These are phyloP conservation scores for Eucalyptus pumila DNA, from an alignment of 345 rosid genomes.

Conservation along the genomic window DNA sequence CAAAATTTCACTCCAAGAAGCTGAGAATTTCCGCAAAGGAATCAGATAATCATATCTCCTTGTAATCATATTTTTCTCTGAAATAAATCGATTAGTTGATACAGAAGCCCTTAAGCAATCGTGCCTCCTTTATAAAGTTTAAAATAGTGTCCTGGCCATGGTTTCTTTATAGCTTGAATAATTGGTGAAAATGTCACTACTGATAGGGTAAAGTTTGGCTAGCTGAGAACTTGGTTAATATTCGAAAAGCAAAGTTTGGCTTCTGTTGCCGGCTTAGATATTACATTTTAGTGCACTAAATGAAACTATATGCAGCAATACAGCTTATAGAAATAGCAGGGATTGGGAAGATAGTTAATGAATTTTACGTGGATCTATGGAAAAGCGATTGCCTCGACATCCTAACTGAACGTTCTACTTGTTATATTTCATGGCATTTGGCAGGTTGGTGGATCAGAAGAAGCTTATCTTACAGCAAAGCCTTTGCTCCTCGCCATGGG, in stretches of 20 bases:
- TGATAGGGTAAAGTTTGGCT: not conserved
- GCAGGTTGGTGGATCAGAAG: constrained; percentile 90
- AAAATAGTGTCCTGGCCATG: not conserved
- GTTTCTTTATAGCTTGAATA: not conserved
- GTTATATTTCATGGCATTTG: not conserved
- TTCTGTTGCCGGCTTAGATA: not conserved
- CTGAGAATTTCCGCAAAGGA: not conserved
- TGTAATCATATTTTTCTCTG: not conserved
- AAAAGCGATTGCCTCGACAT: not conserved
- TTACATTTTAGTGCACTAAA: not conserved
- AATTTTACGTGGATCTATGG: not conserved
- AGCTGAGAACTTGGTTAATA: not conserved
- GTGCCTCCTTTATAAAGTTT: not conserved
- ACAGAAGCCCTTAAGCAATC: not conserved
- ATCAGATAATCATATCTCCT: not conserved
- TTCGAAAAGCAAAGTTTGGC: not conserved
- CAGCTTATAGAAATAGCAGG: not conserved
- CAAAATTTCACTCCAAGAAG: not conserved
- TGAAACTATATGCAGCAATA: not conserved
- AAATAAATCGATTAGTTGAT: not conserved
- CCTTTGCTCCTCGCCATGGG: constrained; percentile 80
- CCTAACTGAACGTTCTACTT: not conserved
- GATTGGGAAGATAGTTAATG: not conserved
- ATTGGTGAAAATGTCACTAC: not conserved
- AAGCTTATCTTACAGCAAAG: constrained; percentile 58